Evolutionary conservation across 495 filamentous ascomycete genomes (phyloP), one percentile per base, ranked within the genome.

Genomic region (Venustampulla echinocandica): DNA sequence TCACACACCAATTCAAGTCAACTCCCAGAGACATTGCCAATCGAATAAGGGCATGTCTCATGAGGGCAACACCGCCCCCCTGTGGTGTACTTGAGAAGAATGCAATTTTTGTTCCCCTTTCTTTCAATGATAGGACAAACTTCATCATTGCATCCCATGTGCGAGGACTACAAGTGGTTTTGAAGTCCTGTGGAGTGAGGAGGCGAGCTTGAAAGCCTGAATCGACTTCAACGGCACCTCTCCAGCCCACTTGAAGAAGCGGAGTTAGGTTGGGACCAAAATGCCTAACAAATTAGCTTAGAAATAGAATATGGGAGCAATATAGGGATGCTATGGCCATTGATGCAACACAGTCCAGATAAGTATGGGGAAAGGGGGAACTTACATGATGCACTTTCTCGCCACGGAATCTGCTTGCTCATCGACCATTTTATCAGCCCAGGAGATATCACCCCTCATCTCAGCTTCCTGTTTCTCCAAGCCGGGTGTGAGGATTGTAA

Each of bases 81-180:
- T 93, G 85, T 1, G 88, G 87, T 1, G 88, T 92, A 32, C 79
- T 77, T 54, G 81, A 87, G 70, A 93, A 93, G 67, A 89, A 92
- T 0, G 87, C 87, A 55, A 92, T 74, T 55, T 80, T 84, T 39
- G 79, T 69, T 25, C 82, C 79, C 32, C 75, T 67, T 42, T 72
- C 56, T 56, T 80, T 85, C n/a, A 93, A 65, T 35, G 81, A 72
- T 13, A 70, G 62, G 19, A 77, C 82, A 56, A 79, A 90, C 34
- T 79, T 71, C 55, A 86, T 65, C 35, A 83, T 76, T 6, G 80
- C 70, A 13, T 79, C 63, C 86, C 85, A 92, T 0, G 85, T 89
- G 10, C 64, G 61, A 4, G 61, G 49, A 21, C 69, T 61, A 33
- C 85, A 85, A 0, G 81, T 83, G 10, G 69, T 65, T 48, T 73